Evolutionary conservation across 495 filamentous ascomycete species (phyloP).

Genomic region (Bacidia rubella): DNA sequence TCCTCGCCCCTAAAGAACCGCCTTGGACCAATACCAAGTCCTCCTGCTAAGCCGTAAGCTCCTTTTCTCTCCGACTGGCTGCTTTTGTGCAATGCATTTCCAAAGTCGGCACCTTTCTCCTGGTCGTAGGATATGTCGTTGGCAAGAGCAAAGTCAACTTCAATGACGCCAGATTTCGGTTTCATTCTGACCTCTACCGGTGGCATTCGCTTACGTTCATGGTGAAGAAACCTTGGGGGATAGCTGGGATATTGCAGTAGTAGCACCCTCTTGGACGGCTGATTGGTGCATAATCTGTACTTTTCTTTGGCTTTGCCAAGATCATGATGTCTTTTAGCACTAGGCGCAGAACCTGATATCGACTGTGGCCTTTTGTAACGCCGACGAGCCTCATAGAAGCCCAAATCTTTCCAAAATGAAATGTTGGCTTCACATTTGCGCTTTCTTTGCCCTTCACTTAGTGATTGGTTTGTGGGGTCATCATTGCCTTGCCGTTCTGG

Average conservation of each 20-base stretch:
- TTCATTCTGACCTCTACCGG: constrained; percentile 55
- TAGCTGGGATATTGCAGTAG: constrained; percentile 61
- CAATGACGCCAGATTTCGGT: constrained; percentile 51
- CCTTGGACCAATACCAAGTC: constrained; percentile 35
- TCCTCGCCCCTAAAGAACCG: constrained; percentile 11
- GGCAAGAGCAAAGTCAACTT: constrained; percentile 58
- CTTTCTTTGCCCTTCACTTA: neutral
- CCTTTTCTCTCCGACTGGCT: constrained; percentile 40
- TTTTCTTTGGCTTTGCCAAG: neutral
- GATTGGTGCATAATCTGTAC: constrained; percentile 14
- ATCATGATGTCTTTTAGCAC: neutral
- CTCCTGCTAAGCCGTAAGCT: constrained; percentile 43
- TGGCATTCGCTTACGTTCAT: constrained; percentile 34
- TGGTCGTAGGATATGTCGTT: constrained; percentile 45
- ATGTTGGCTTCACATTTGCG: constrained; percentile 2
- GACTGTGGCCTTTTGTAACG: neutral
- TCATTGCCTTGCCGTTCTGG: neutral
- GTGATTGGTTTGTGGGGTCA: neutral
- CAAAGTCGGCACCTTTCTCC: constrained; percentile 50
- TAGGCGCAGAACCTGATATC: too few relatives aligned
- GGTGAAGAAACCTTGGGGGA: constrained; percentile 38
- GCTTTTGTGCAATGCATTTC: constrained; percentile 48
- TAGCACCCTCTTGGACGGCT: constrained; percentile 9
- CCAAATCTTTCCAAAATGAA: neutral
- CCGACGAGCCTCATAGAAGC: neutral